A percentile compares a stretch with the other conserved stretches of the same genome.
Evolutionary conservation across 2,329 filamentous ascomycete genomes (phyloP).

Genomic region (Sclerotinia borealis): DNA sequence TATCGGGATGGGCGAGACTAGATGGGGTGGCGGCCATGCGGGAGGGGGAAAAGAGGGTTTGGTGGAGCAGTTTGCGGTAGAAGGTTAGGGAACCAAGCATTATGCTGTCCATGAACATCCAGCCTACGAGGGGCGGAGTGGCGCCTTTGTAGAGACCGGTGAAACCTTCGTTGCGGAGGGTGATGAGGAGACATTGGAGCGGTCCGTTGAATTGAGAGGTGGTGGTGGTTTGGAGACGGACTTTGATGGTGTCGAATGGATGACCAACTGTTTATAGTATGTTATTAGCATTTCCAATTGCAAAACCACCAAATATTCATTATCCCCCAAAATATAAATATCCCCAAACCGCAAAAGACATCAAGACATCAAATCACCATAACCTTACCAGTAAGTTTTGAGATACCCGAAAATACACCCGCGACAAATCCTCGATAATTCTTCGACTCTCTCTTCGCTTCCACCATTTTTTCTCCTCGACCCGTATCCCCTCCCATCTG

Average conservation of each 20-base stretch:
- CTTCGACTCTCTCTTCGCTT: conserved; percentile 36
- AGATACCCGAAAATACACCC: conserved; percentile 90
- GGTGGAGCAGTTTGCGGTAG: conserved; percentile 77
- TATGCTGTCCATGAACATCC: conserved; percentile 94
- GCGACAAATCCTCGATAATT: conserved; percentile 92
- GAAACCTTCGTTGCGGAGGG: conserved; percentile 78
- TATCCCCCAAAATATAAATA: neutral
- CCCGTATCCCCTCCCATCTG: neutral
- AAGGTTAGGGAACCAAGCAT: conserved; percentile 91
- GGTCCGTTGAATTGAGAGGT: conserved; percentile 75
- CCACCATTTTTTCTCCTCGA: conserved; percentile 15
- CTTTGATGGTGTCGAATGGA: conserved; percentile 94
- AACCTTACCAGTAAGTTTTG: conserved; percentile 81
- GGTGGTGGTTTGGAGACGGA: conserved; percentile 83
- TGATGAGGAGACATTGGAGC: conserved; percentile 77
- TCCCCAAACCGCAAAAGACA: neutral
- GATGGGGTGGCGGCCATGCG: conserved; percentile 30
- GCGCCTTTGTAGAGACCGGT: conserved; percentile 90
- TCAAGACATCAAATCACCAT: conserved; percentile 15
- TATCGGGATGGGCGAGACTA: conserved; percentile 16
- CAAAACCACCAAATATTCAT: neutral
- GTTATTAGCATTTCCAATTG: neutral
- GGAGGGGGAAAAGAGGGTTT: conserved; percentile 65
- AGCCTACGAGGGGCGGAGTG: conserved; percentile 84
- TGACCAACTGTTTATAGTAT: conserved; percentile 45